Evolutionary conservation across 208 protist genomes (phyloP).

Genomic region (Acanthamoeba polyphaga): DNA sequence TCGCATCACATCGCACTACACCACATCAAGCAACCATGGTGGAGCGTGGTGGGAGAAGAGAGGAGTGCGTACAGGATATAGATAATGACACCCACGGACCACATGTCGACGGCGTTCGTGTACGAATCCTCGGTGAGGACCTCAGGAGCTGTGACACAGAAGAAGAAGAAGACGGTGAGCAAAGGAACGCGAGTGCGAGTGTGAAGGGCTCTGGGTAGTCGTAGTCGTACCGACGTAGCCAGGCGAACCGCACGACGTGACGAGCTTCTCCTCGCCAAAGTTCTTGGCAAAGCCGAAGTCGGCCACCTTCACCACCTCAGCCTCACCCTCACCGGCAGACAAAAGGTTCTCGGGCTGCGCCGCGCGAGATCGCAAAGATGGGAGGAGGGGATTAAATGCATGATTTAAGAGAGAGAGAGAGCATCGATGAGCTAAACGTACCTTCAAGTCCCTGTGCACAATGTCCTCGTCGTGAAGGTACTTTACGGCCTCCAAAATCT

Average conservation of each 20-base stretch:
- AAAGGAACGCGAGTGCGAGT: neutral
- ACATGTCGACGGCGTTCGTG: conserved; percentile 88
- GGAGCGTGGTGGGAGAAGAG: neutral
- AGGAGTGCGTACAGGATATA: conserved; percentile 84
- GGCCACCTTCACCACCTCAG: conserved; percentile 79
- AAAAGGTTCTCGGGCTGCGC: conserved; percentile 84
- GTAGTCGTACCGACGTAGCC: conserved; percentile 85
- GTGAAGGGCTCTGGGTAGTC: too few relatives aligned
- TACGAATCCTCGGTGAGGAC: conserved; percentile 86
- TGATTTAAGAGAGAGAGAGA: neutral
- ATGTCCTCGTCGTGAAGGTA: conserved; percentile 89
- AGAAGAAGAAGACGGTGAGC: neutral
- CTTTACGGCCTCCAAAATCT: conserved; percentile 86
- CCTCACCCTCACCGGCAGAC: conserved; percentile 57
- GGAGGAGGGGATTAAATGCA: neutral
- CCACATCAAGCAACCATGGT: neutral
- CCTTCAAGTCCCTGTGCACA: conserved; percentile 90
- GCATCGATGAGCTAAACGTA: neutral
- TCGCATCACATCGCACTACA: too few relatives aligned
- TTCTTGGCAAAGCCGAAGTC: conserved; percentile 85
- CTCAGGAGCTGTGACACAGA: conserved; percentile 81
- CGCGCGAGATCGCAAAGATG: neutral
- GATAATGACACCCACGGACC: conserved; percentile 87
- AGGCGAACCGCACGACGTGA: conserved; percentile 88
- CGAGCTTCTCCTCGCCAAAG: conserved; percentile 78